phyloP scores from a whole-genome alignment of 805 yeast species.

The Wickerhamiella qilinensis region DNA sequence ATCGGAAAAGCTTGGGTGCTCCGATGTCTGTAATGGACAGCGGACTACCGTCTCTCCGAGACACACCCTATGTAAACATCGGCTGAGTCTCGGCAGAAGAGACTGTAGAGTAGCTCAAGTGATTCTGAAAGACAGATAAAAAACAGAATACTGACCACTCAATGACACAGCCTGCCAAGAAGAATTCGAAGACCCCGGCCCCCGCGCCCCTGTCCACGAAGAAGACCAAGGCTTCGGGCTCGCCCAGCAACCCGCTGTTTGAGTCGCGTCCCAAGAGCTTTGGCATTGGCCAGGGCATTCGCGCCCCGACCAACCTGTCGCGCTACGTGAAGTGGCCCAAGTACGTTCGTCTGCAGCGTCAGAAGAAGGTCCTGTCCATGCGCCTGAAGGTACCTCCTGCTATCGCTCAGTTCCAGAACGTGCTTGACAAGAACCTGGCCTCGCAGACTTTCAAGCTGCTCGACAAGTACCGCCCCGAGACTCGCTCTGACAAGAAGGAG shows the following conservation, averaged over 20 bases:
- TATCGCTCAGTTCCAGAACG: slow-evolving; percentile 88
- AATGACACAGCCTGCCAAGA: slow-evolving; percentile 31
- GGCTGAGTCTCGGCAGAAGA: slow-evolving; percentile 12
- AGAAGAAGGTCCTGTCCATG: slow-evolving; percentile 85
- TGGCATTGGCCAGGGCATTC: slow-evolving; percentile 93
- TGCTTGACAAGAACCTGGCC: slow-evolving; percentile 98
- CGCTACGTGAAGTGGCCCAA: slow-evolving; percentile 99
- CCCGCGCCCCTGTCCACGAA: slow-evolving; percentile 32
- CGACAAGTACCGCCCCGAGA: slow-evolving; percentile 99
- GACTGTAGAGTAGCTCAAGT: slow-evolving; percentile 20
- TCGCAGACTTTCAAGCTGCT: slow-evolving; percentile 90
- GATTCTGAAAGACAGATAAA: background rate
- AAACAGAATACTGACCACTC: slow-evolving; percentile 16
- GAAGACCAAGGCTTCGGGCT: slow-evolving; percentile 35
- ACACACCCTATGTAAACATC: background rate
- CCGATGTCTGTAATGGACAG: no score
- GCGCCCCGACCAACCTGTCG: slow-evolving; percentile 87
- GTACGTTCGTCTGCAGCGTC: slow-evolving; percentile 96
- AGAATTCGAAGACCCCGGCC: slow-evolving; percentile 98
- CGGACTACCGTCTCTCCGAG: background rate
- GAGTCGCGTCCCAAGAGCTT: slow-evolving; percentile 83
- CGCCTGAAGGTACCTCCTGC: slow-evolving; percentile 99
- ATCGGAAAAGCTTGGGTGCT: background rate
- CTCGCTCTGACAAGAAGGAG: slow-evolving; percentile 94
- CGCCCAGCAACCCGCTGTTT: slow-evolving; percentile 60